Conservation (phyloP, 495 filamentous ascomycete genomes). For the Immersiella caudata region DNA sequence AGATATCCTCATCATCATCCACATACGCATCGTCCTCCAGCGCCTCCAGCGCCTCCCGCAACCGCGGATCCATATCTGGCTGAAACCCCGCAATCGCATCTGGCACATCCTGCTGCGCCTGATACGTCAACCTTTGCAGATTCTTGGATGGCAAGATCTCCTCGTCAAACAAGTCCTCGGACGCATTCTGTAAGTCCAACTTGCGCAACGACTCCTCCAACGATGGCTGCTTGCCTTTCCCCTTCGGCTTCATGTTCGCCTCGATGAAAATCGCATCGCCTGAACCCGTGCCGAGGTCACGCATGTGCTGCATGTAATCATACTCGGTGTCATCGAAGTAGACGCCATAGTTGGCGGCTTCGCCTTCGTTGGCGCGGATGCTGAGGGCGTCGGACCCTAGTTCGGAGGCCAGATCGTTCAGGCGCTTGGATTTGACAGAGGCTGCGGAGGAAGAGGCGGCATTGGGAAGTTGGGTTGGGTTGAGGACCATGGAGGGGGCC, state of each 20-base stretch:
- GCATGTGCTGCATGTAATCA: conserved; percentile 99
- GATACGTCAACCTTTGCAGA: conserved; percentile 73
- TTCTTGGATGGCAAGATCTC: conserved; percentile 73
- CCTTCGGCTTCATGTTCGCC: conserved; percentile 66
- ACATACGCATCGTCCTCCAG: conserved; percentile 96
- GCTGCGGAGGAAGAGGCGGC: conserved; percentile 22
- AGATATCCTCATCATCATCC: conserved; percentile 84
- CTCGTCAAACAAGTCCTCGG: conserved; percentile 63
- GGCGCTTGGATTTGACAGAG: conserved; percentile 50
- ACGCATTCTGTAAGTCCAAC: conserved; percentile 61
- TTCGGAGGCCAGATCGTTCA: conserved; percentile 75
- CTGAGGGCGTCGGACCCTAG: conserved; percentile 61
- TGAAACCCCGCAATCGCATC: conserved; percentile 91
- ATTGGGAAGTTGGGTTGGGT: conserved; percentile 52
- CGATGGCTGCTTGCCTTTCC: conserved; percentile 64
- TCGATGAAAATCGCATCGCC: conserved; percentile 77
- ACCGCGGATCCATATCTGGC: conserved; percentile 95
- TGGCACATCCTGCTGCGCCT: conserved; percentile 90
- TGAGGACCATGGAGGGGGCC: conserved; percentile 81
- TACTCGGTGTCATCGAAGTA: conserved; percentile 88
- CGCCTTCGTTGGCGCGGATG: conserved; percentile 88
- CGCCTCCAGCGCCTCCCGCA: conserved; percentile 91
- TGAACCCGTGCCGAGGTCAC: conserved; percentile 67
- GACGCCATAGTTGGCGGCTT: conserved; percentile 91
- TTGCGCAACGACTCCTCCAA: conserved; percentile 81